Percentiles rank a stretch among this genome's conserved stretches.
These are phyloP conservation scores for Exophiala viscosa DNA, from an alignment of 2,329 filamentous ascomycete genomes.

Conservation along the genomic window DNA sequence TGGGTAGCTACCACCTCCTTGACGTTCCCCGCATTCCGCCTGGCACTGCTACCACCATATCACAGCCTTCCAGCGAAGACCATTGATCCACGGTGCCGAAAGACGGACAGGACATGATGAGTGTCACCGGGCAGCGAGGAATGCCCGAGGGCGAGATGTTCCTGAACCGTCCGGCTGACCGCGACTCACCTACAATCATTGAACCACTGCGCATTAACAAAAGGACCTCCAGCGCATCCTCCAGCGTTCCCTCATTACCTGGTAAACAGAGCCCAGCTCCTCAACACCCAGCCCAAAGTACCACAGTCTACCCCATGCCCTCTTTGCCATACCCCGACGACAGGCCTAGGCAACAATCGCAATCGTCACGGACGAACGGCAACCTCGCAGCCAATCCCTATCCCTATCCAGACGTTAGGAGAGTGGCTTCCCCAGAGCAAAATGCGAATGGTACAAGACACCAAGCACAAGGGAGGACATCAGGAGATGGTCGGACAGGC, in stretches of 20 bases:
- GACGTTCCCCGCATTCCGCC: not conserved
- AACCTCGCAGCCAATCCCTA: conserved; percentile 39
- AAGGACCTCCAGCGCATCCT: conserved; percentile 59
- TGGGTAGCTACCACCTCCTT: not conserved
- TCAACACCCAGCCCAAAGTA: conserved; percentile 51
- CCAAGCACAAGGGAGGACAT: conserved; percentile 39
- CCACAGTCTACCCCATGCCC: conserved; percentile 64
- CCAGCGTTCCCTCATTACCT: conserved; percentile 32
- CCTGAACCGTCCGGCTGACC: conserved; percentile 51
- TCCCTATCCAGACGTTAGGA: conserved; percentile 44
- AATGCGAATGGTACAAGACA: conserved; percentile 23
- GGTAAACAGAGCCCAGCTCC: conserved; percentile 35
- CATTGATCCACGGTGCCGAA: not conserved
- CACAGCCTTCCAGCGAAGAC: not conserved
- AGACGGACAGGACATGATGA: conserved; percentile 37
- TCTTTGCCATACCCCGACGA: conserved; percentile 73
- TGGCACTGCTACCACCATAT: not conserved
- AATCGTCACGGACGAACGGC: conserved; percentile 28
- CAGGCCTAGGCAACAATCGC: conserved; percentile 40
- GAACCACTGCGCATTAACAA: conserved; percentile 84
- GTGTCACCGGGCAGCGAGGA: conserved; percentile 53
- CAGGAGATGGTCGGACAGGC: conserved; percentile 51
- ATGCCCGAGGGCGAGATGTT: conserved; percentile 80
- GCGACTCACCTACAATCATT: conserved; percentile 68
- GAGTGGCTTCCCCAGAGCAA: conserved; percentile 27